phyloP scores from a whole-genome alignment of 129 eudicot genomes.

The Cynara cardunculus region DNA sequence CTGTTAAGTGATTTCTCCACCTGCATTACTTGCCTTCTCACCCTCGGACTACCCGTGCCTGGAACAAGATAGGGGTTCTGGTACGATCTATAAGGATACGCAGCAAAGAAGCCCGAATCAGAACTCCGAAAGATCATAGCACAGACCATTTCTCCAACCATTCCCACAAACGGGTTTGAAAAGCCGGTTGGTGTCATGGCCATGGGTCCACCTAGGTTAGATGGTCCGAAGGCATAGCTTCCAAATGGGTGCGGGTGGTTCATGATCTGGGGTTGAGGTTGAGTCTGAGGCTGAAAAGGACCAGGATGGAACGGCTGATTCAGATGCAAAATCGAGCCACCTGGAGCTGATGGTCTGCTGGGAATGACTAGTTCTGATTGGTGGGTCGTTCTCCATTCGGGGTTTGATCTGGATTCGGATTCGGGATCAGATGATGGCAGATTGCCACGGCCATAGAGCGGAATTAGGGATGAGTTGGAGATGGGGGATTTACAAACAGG shows the following conservation, averaged over 20 bases:
- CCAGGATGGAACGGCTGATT: conserved; percentile 38
- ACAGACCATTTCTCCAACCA: conserved; percentile 70
- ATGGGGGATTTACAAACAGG: conserved; percentile 80
- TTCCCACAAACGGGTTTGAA: conserved; percentile 53
- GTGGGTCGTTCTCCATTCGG: conserved; percentile 25
- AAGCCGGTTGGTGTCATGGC: conserved; percentile 26
- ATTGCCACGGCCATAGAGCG: conserved; percentile 72
- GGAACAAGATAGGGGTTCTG: conserved; percentile 31
- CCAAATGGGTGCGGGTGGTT: conserved; percentile 43
- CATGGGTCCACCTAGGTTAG: conserved; percentile 25
- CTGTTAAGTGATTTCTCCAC: conserved; percentile 77
- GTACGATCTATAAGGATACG: conserved; percentile 35
- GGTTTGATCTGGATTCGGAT: conserved; percentile 21
- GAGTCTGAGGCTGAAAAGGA: conserved; percentile 36
- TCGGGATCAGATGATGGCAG: conserved; percentile 27
- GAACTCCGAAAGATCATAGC: conserved; percentile 53
- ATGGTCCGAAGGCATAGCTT: conserved; percentile 29
- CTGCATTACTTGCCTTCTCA: conserved; percentile 81
- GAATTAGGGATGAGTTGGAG: conserved; percentile 63
- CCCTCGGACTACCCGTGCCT: conserved; percentile 42
- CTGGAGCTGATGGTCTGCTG: conserved; percentile 60
- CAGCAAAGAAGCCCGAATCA: conserved; percentile 33
- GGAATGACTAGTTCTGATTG: conserved; percentile 45
- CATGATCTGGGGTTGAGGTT: conserved; percentile 38
- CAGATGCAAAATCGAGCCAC: conserved; percentile 23